A percentile compares a stretch with the other conserved stretches of the same genome.
phyloP scores from a whole-genome alignment of 176 grass and related monocot species.

The Cocos nucifera region DNA sequence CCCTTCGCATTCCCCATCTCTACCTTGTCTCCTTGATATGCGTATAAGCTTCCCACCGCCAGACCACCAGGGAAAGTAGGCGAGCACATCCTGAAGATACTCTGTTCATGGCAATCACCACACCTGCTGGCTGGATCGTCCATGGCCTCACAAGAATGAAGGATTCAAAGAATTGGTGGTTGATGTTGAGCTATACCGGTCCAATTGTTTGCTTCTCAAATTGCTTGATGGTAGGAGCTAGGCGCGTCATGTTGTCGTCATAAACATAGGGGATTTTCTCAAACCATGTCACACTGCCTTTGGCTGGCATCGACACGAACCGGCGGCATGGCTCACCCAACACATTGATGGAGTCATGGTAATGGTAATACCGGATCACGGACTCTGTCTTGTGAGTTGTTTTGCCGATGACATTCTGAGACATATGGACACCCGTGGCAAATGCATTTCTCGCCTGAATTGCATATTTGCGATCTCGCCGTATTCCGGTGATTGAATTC shows the following conservation, averaged over 20 bases:
- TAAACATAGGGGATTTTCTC: conserved; percentile 59
- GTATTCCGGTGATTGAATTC: conserved; percentile 44
- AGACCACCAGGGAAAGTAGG: too few species aligned
- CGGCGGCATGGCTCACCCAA: conserved; percentile 65
- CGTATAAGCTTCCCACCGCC: too few species aligned
- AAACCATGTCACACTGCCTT: conserved; percentile 36
- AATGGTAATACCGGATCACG: conserved; percentile 86
- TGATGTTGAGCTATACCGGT: neutral
- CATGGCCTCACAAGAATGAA: too few species aligned
- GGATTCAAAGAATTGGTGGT: too few species aligned
- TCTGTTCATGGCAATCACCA: too few species aligned
- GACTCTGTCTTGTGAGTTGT: conserved; percentile 62
- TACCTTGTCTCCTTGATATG: too few species aligned
- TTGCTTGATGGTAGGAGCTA: conserved; percentile 28
- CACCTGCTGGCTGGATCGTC: too few species aligned
- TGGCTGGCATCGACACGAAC: conserved; percentile 26
- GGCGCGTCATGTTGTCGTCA: conserved; percentile 50
- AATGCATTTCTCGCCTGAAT: conserved; percentile 62
- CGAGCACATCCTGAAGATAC: too few species aligned
- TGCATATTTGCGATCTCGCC: conserved; percentile 78
- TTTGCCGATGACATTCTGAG: conserved; percentile 49
- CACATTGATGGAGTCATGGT: conserved; percentile 77
- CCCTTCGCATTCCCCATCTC: too few species aligned
- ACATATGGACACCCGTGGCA: conserved; percentile 79
- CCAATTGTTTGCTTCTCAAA: conserved; percentile 64